A percentile compares a stretch with the other conserved stretches of the same genome.
These are phyloP conservation scores for Aspergillus campestris DNA, from an alignment of 495 filamentous ascomycete genomes.

Conservation along the genomic window DNA sequence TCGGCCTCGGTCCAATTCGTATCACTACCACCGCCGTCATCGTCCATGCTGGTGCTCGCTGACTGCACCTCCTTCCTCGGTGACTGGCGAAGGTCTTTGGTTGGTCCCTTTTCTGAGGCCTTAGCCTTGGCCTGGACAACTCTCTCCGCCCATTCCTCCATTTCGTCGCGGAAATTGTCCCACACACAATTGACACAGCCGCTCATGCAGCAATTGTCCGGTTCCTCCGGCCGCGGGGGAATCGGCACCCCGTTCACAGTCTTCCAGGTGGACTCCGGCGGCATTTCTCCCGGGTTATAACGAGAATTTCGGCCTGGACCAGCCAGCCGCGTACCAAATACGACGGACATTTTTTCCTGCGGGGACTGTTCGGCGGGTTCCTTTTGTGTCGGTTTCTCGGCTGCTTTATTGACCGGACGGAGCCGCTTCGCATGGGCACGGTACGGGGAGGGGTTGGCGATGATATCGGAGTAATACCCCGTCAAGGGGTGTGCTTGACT, in stretches of 20 bases:
- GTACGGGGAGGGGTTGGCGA: slow-evolving; percentile 24
- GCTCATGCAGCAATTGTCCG: slow-evolving; percentile 98
- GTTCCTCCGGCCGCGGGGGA: slow-evolving; percentile 77
- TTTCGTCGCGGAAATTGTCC: slow-evolving; percentile 81
- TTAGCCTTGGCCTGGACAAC: slow-evolving; percentile 46
- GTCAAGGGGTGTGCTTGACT: slow-evolving; percentile 34
- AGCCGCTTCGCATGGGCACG: slow-evolving; percentile 8
- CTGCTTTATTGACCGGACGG: slow-evolving; percentile 14
- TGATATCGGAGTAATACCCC: slow-evolving; percentile 33
- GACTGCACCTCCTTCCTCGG: slow-evolving; percentile 30
- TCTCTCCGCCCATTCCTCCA: slow-evolving; percentile 74
- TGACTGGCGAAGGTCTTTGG: slow-evolving; percentile 26
- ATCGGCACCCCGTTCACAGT: slow-evolving; percentile 72
- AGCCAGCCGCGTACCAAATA: slow-evolving; percentile 70
- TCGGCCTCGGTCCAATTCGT: slow-evolving; percentile 49
- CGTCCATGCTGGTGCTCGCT: slow-evolving; percentile 59
- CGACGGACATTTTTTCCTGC: slow-evolving; percentile 52
- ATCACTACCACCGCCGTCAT: slow-evolving; percentile 70
- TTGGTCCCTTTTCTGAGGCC: slow-evolving; percentile 11
- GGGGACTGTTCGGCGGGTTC: slow-evolving; percentile 24
- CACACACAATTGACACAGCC: slow-evolving; percentile 97
- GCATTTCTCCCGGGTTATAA: slow-evolving; percentile 42
- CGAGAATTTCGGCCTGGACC: slow-evolving; percentile 58
- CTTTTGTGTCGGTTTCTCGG: slow-evolving; percentile 20
- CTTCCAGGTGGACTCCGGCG: slow-evolving; percentile 35